Conservation (phyloP, 148 eudicot genomes). For the Diospyros kaki region DNA sequence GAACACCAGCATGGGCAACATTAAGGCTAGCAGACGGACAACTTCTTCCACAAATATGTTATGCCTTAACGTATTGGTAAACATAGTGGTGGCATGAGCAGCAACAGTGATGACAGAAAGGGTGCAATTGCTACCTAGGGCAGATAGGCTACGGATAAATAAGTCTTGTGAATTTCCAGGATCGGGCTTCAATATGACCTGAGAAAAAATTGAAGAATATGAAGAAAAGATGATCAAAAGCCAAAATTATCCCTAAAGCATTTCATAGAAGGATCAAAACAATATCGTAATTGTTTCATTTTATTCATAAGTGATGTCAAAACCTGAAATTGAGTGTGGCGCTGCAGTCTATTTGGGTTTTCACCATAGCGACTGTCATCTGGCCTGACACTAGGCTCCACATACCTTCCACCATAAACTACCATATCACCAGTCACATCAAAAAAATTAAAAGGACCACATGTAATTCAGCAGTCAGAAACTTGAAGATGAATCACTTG, state of each 20-base stretch:
- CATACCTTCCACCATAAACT: constrained; percentile 62
- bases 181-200: constrained; percentile 99
- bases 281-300: neutral
- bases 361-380: constrained; percentile 99
- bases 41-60: neutral
- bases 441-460: constrained; percentile 10
- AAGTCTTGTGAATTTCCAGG: constrained; percentile 99
- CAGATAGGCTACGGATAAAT: constrained; percentile 83
- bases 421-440: constrained; percentile 15
- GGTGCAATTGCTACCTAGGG: constrained; percentile 57
- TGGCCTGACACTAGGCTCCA: constrained; percentile 96
- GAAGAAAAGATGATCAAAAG: constrained; percentile 13
- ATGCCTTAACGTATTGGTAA: neutral
- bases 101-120: constrained; percentile 3
- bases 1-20: neutral
- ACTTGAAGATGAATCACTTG: constrained; percentile 1
- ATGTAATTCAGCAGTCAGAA: neutral
- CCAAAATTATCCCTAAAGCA: constrained; percentile 3
- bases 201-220: constrained; percentile 21
- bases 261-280: neutral
- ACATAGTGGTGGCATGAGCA: neutral
- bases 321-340: constrained; percentile 99
- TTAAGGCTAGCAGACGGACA: constrained; percentile 2
- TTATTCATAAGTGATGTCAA: neutral
- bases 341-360: constrained; percentile 98